Evolutionary conservation across 371 early-diverging fungal species (phyloP), one percentile per base, ranked within the genome.

Genomic region (Haplosporangium sp.): DNA sequence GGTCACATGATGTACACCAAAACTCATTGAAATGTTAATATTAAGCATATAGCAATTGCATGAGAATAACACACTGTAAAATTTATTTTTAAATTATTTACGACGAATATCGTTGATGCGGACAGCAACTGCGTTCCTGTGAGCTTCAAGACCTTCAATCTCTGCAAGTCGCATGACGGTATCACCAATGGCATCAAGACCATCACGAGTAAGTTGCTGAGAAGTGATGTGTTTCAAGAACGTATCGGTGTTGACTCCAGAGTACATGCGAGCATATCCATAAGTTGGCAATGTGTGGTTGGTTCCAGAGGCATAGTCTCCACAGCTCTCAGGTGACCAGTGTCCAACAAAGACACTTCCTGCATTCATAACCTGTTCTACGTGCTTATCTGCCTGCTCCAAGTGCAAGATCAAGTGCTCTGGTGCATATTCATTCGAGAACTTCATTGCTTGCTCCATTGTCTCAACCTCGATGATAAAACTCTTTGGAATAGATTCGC

Each of bases 271-370:
- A 15, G 98, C 94, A 83, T 95, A 99, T 34, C 99, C 99, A 82
- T 99, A 98, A 0, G 98, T 98, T 15, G 99, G 99, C 65, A 98
- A 87, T 0, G 99, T 98, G 86, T 99, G 99, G 90, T 98, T 99
- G n/a, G 99, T 99, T 63, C 99, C 99, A 0, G 97, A 96, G 2
- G 99, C 99, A 85, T 99, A 98, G 83, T 99, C 98, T 64, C 99
- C 99, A 76, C 98, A 97, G 76, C 96, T 94, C 86, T 98, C 99
- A 19, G 98, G 97, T 17, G 98, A 96, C 81, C 92, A 99, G 57
- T 89, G 91, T 0, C 99, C 99, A 35, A 98, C 94, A 90, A 99
- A 99, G 56, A 99, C 96, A 69, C 94, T 94, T 38, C 99, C 99
- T 37, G 99, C 99, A 79, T 97, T 95, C 60, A 86, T 78, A 19